Conservation (phyloP, 2,329 filamentous ascomycete species). For the Venturia effusa region DNA sequence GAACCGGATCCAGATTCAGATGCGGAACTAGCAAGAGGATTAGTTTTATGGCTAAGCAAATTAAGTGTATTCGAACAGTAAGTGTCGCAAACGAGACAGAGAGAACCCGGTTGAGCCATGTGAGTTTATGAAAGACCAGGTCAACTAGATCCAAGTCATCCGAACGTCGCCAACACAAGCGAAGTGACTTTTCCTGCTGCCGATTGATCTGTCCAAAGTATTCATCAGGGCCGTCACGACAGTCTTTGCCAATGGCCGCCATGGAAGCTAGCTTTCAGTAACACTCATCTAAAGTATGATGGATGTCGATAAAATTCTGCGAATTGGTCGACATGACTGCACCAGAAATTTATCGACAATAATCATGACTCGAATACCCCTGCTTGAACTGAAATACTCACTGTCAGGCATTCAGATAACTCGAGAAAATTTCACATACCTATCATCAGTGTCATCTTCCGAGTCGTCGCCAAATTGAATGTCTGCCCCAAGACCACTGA, state of each 20-base stretch:
- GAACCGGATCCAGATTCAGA: background rate
- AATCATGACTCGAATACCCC: background rate
- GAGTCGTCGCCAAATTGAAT: slow-evolving; percentile 63
- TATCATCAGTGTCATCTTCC: slow-evolving; percentile 25
- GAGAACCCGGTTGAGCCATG: too few species aligned
- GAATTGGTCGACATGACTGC: background rate
- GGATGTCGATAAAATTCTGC: slow-evolving; percentile 13
- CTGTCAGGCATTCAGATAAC: background rate
- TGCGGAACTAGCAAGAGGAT: background rate
- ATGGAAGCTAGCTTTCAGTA: background rate
- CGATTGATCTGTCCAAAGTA: background rate
- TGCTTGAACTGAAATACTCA: background rate
- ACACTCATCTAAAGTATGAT: background rate
- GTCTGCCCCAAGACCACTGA: slow-evolving; percentile 57
- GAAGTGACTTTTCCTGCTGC: background rate
- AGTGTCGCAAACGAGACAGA: too few species aligned
- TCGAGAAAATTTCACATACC: background rate
- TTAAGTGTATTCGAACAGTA: too few species aligned
- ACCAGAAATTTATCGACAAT: background rate
- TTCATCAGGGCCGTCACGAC: background rate
- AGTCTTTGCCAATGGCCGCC: background rate
- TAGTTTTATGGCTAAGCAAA: background rate
- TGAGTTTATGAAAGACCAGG: too few species aligned
- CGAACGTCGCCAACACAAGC: background rate
- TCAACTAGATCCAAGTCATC: background rate